These are phyloP conservation scores for Pichia sp. DNA, from an alignment of 1,139 yeast genomes.

Conservation along the genomic window DNA sequence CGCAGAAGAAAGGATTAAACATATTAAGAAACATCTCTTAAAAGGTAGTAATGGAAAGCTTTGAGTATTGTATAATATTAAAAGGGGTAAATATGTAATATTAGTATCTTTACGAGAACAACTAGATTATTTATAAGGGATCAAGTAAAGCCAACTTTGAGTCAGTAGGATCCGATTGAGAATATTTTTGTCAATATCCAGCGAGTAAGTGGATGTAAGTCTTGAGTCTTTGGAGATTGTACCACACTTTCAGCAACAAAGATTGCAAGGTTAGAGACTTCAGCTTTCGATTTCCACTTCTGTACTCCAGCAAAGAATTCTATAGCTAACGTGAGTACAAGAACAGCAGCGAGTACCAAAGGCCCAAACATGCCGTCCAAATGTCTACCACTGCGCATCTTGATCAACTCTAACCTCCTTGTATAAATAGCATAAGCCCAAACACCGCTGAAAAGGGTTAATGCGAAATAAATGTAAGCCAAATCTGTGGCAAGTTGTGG, in stretches of 20 bases:
- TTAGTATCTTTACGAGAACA: background rate
- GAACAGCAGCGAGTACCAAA: constrained; percentile 65
- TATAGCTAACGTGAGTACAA: constrained; percentile 59
- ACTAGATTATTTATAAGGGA: background rate
- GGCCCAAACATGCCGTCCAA: constrained; percentile 91
- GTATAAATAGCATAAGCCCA: constrained; percentile 88
- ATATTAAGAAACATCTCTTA: constrained; percentile 27
- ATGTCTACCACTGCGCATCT: constrained; percentile 79
- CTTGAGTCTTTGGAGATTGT: constrained; percentile 19
- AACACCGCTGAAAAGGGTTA: constrained; percentile 75
- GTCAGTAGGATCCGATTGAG: constrained; percentile 16
- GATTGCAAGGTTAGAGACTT: constrained; percentile 14
- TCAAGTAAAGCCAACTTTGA: background rate
- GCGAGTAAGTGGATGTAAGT: constrained; percentile 28
- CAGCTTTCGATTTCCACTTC: constrained; percentile 31
- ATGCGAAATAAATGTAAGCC: constrained; percentile 74
- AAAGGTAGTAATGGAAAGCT: constrained; percentile 14
- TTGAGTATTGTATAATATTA: background rate
- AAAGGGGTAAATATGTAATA: background rate
- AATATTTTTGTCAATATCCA: constrained; percentile 27
- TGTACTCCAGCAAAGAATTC: constrained; percentile 72
- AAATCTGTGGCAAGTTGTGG: constrained; percentile 53
- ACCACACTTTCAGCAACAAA: constrained; percentile 11
- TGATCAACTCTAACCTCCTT: constrained; percentile 67
- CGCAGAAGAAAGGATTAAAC: constrained; percentile 27